Conservation (phyloP, 257 asterid species). For the Catharanthus roseus region DNA sequence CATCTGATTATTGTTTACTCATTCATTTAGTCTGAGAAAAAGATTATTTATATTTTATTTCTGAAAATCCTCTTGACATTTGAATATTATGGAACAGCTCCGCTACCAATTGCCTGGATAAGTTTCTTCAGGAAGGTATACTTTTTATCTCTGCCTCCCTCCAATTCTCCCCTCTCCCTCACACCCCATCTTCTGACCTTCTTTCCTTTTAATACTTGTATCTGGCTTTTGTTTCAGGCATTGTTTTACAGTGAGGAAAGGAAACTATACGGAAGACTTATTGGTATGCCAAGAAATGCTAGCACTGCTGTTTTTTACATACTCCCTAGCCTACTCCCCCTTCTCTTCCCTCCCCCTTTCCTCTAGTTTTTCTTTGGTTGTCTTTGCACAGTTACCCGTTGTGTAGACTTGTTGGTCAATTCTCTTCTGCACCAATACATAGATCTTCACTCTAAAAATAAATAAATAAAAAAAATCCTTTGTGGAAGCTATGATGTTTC, state of each 20-base stretch:
- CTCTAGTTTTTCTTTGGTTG: background rate
- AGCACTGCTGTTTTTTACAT: background rate
- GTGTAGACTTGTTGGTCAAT: background rate
- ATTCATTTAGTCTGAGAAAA: background rate
- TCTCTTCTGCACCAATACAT: background rate
- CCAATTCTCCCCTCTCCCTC: background rate
- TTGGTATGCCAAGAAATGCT: slow-evolving; percentile 39
- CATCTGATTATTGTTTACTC: background rate
- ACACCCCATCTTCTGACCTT: background rate
- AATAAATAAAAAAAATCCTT: no score
- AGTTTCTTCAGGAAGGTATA: slow-evolving; percentile 58
- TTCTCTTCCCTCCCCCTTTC: no score
- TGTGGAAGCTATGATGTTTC: no score
- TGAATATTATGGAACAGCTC: slow-evolving; percentile 41
- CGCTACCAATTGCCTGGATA: slow-evolving; percentile 61
- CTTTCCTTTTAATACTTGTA: background rate
- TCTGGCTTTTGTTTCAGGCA: slow-evolving; percentile 34
- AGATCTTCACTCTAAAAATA: no score
- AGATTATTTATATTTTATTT: background rate
- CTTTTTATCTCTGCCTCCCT: slow-evolving; percentile 8
- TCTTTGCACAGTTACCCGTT: no score
- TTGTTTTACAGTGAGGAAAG: slow-evolving; percentile 57
- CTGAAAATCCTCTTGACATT: background rate
- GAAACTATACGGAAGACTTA: slow-evolving; percentile 63
- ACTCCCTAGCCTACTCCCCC: background rate